Evolutionary conservation across 1,284 basidiomycete genomes (phyloP).

Genomic region (Puccinia coronata): DNA sequence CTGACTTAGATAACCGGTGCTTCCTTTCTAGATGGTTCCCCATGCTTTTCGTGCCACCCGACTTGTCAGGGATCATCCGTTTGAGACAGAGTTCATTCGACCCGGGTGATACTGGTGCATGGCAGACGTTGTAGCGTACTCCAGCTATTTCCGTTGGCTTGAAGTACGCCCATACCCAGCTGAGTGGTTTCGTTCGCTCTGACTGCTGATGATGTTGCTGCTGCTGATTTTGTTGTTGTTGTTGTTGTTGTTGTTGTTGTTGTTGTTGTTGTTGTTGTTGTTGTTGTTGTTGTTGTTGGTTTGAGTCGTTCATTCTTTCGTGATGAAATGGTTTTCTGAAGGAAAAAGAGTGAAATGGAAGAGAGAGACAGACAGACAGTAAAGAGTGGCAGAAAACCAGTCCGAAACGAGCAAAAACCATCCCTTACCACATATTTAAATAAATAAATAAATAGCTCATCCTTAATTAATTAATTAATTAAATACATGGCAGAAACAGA

Average conservation of each 20-base stretch:
- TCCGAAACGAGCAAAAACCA: conserved; percentile 7
- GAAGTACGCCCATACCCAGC: conserved; percentile 31
- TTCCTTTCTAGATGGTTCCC: conserved; percentile 27
- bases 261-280: background rate
- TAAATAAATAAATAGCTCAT: no score
- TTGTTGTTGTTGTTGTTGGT: no score
- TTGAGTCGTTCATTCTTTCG: background rate
- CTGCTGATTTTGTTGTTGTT: no score
- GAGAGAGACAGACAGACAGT: background rate
- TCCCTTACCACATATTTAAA: no score
- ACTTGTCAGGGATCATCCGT: conserved; percentile 19
- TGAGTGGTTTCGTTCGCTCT: conserved; percentile 23
- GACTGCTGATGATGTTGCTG: no score
- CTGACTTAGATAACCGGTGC: conserved; percentile 10
- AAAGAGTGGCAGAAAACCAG: conserved; percentile 15
- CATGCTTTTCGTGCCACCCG: conserved; percentile 21
- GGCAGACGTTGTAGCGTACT: conserved; percentile 26
- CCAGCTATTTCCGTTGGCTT: conserved; percentile 12
- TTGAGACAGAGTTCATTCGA: conserved; percentile 23
- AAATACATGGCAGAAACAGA: no score
- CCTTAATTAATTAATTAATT: no score
- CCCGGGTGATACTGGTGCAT: conserved; percentile 5
- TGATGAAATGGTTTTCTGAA: background rate
- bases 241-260: background rate
- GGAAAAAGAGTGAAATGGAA: background rate